Evolutionary conservation across 345 rosid genomes (phyloP).

Genomic region (Lepidium sativum): DNA sequence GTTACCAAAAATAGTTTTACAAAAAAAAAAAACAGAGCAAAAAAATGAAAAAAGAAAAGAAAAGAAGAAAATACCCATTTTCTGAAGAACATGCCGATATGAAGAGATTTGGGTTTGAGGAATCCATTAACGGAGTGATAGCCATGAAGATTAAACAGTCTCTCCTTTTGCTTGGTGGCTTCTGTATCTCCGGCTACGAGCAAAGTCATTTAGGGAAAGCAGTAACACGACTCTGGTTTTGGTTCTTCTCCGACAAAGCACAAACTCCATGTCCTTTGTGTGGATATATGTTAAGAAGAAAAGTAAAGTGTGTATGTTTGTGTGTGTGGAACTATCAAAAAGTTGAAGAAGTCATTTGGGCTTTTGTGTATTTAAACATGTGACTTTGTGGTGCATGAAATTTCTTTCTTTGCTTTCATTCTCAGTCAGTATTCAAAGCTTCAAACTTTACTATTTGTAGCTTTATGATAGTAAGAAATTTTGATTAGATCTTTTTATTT

Average conservation of each 20-base stretch:
- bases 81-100: conserved; percentile 72
- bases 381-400: conserved; percentile 6
- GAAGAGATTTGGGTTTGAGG: conserved; percentile 38
- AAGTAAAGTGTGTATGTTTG: not conserved
- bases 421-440: too few species aligned
- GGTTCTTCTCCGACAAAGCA: not conserved
- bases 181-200: conserved; percentile 26
- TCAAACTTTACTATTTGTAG: too few species aligned
- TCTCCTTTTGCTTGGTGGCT: conserved; percentile 19
- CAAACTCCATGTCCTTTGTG: not conserved
- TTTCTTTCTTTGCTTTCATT: not conserved
- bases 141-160: conserved; percentile 31
- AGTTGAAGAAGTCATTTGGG: conserved; percentile 10
- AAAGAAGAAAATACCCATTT: conserved; percentile 44
- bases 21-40: too few species aligned
- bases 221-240: conserved; percentile 10
- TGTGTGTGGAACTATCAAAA: not conserved
- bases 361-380: conserved; percentile 14
- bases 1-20: not conserved
- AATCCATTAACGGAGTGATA: conserved; percentile 32
- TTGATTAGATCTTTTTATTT: too few species aligned
- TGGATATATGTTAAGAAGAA: not conserved
- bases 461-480: too few species aligned
- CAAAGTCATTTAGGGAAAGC: not conserved
- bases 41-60: not conserved